Conservation (phyloP, 371 early-diverging fungal species). For the Mortierella sp. region DNA sequence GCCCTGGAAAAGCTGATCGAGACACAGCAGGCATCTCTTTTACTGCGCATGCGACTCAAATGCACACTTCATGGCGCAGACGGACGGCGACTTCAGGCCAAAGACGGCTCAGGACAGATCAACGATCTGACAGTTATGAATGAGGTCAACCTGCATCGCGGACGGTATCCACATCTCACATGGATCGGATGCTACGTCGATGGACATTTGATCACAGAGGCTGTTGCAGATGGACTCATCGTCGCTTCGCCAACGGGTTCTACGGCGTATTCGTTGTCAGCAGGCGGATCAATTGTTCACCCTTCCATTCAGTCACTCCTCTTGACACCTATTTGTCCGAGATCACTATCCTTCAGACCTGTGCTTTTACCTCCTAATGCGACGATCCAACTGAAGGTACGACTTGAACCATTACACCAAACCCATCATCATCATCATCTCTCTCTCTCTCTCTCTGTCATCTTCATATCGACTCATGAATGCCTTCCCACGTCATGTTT, state of each 20-base stretch:
- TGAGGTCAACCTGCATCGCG: slow-evolving; percentile 90
- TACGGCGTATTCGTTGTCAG: slow-evolving; percentile 93
- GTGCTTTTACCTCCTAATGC: slow-evolving; percentile 86
- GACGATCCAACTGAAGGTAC: slow-evolving; percentile 71
- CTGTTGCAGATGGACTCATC: slow-evolving; percentile 82
- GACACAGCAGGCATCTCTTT: slow-evolving; percentile 64
- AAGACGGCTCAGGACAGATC: slow-evolving; percentile 52
- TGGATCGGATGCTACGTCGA: slow-evolving; percentile 83
- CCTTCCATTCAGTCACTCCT: slow-evolving; percentile 90
- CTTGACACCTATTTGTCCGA: slow-evolving; percentile 95
- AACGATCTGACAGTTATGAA: slow-evolving; percentile 82
- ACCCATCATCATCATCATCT: no score
- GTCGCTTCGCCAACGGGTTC: slow-evolving; percentile 96
- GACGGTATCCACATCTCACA: slow-evolving; percentile 85
- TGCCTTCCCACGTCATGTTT: background rate
- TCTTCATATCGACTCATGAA: no score
- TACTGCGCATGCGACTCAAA: slow-evolving; percentile 80
- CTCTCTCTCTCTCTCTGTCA: no score
- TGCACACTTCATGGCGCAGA: slow-evolving; percentile 70
- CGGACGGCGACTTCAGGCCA: slow-evolving; percentile 59
- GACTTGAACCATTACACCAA: background rate
- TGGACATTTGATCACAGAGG: slow-evolving; percentile 83
- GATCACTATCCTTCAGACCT: slow-evolving; percentile 93
- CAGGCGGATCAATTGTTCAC: slow-evolving; percentile 94
- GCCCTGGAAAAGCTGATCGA: slow-evolving; percentile 73